A percentile compares a stretch with the other conserved stretches of the same genome.
Conservation (phyloP, 208 protist species). For the Leishmania amazonensis region DNA sequence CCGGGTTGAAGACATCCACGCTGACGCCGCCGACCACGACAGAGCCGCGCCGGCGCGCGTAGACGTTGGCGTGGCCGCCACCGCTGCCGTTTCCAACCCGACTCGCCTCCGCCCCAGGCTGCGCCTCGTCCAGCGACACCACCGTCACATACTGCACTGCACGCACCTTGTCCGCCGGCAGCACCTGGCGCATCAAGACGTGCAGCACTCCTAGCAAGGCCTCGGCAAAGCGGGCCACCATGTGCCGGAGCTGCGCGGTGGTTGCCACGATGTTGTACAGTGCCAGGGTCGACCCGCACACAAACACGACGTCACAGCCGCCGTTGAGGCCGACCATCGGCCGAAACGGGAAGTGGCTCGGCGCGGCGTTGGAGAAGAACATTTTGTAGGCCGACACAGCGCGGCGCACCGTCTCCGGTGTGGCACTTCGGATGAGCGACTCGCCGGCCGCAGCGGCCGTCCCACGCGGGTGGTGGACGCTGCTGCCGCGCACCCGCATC, state of each 20-base stretch:
- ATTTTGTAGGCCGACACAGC: slow-evolving; percentile 69
- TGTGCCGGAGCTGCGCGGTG: slow-evolving; percentile 44
- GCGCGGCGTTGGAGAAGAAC: slow-evolving; percentile 66
- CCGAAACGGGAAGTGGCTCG: slow-evolving; percentile 72
- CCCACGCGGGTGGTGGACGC: slow-evolving; percentile 4
- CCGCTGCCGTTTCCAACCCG: background rate
- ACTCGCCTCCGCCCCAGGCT: background rate
- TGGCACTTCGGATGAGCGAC: slow-evolving; percentile 41
- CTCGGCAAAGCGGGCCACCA: slow-evolving; percentile 69
- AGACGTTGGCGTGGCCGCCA: background rate
- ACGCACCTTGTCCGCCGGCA: slow-evolving; percentile 62
- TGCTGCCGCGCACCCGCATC: slow-evolving; percentile 38
- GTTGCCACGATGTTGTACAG: slow-evolving; percentile 79
- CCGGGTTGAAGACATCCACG: slow-evolving; percentile 22
- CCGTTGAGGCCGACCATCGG: slow-evolving; percentile 74
- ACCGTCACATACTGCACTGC: slow-evolving; percentile 76
- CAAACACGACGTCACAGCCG: slow-evolving; percentile 82
- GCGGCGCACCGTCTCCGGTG: slow-evolving; percentile 68
- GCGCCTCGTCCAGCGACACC: slow-evolving; percentile 68
- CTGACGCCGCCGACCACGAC: slow-evolving; percentile 10
- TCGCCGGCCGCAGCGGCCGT: slow-evolving; percentile 12
- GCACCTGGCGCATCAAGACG: slow-evolving; percentile 62
- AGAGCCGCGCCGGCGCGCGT: slow-evolving; percentile 1
- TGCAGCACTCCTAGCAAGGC: slow-evolving; percentile 81
- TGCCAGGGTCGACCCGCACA: slow-evolving; percentile 63